Base-by-base conservation (phyloP, 1,284 basidiomycete genomes). In the Ustilago crameri region DNA sequence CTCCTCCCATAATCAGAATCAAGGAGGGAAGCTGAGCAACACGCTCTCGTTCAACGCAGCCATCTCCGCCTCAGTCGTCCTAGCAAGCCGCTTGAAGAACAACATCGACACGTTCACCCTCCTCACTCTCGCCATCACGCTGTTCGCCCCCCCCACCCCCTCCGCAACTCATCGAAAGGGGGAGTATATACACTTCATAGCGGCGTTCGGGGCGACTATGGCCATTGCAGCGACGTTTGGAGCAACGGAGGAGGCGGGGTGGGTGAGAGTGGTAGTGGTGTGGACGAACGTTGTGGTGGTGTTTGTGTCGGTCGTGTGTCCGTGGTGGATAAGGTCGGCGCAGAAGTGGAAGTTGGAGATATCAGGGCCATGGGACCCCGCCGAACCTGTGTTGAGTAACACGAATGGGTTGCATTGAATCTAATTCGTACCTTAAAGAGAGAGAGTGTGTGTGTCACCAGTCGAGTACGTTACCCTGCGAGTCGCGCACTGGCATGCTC, bases 11-110 rank as follows among this genome's bases (percentile, higher is more conserved):
- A 18, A 22, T 17, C 38, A 15, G 18, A 15, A 2, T 20, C 38
- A n/a, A 35, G 51, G 15, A 24, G 9, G 54, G 7, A 57, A 67
- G 32, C 23, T 70, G 48, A 62, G 70, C 20, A 27, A 59, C 45
- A 92, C 95, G 23, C 84, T 98, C 40, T 95, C 93, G 30, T 91
- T 95, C 86, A 98, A 97, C 73, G 95, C 95, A 22, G 93, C 93
- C 30, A 90, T 98, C 57, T 95, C 92, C 34, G 93, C 93, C 5
- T 93, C 92, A 15, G 92, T 97, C 42, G 95, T 98, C 34, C 87
- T 98, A 53, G 94, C 94, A 26, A 97, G 94, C 24, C 90, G 96
- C 57, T 86, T 98, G 32, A 85, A 88, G 23, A 89, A 91, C 64
- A 92, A 95, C 81, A 84, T 90, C 37, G 89, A 93, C 40, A 95